Evolutionary conservation across 768 basidiomycete genomes (phyloP).

Genomic region (Phlegmacium glaucopus): DNA sequence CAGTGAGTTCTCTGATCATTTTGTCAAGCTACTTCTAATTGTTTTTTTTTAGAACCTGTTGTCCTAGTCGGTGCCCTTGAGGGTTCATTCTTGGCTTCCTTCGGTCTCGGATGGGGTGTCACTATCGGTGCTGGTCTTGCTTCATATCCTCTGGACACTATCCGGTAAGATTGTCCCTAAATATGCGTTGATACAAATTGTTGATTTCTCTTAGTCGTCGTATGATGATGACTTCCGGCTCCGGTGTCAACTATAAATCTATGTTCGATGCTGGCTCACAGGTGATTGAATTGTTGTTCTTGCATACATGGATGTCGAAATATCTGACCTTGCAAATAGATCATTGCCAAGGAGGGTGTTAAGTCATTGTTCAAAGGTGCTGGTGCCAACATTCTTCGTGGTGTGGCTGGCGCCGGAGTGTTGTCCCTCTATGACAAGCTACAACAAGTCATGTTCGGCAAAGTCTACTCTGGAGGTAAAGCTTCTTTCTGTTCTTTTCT

Average conservation of each 20-base stretch:
- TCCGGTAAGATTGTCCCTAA: constrained; percentile 51
- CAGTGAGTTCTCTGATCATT: constrained; percentile 48
- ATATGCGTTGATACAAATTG: constrained; percentile 5
- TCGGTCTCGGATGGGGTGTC: constrained; percentile 97
- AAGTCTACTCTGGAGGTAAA: constrained; percentile 96
- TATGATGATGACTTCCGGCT: constrained; percentile 99
- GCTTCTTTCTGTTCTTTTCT: constrained; percentile 5
- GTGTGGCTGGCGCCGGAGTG: constrained; percentile 99
- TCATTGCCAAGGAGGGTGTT: constrained; percentile 91
- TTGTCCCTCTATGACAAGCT: constrained; percentile 99
- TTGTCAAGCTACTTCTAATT: constrained; percentile 8
- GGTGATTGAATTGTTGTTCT: too few relatives aligned
- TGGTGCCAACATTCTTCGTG: constrained; percentile 94
- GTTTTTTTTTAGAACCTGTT: constrained; percentile 73
- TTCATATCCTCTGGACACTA: constrained; percentile 92
- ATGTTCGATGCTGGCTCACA: constrained; percentile 97
- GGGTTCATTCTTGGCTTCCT: constrained; percentile 96
- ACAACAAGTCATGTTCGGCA: constrained; percentile 94
- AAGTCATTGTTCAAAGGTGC: constrained; percentile 99
- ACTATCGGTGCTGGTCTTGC: constrained; percentile 99
- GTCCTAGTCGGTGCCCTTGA: constrained; percentile 94
- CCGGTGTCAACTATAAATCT: constrained; percentile 94
- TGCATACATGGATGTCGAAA: too few relatives aligned
- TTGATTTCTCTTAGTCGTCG: constrained; percentile 73
- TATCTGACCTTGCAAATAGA: constrained; percentile 25